These are phyloP conservation scores for Fusarium cicatricum DNA, from an alignment of 2,329 filamentous ascomycete genomes.

Conservation along the genomic window DNA sequence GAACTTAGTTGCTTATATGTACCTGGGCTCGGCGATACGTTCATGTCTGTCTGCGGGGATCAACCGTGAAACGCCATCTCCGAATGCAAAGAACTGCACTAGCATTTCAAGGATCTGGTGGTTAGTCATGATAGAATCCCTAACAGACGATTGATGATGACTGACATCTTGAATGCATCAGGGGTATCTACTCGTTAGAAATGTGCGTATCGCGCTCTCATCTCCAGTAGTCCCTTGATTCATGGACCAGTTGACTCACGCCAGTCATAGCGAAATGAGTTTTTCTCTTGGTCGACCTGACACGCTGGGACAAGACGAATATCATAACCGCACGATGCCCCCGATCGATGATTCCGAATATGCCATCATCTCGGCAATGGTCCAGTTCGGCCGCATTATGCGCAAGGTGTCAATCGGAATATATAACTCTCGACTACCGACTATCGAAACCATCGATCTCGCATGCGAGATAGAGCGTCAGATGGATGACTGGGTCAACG, in stretches of 20 bases:
- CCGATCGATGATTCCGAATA: constrained; percentile 3
- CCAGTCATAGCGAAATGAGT: not conserved
- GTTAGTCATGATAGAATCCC: not conserved
- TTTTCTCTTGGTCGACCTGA: constrained; percentile 6
- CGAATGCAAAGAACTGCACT: not conserved
- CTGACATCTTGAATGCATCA: not conserved
- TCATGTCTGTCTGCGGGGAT: constrained; percentile 1
- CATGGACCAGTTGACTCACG: not conserved
- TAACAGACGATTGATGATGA: not conserved
- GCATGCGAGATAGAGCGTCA: constrained; percentile 4
- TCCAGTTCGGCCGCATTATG: constrained; percentile 3
- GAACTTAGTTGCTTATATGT: constrained; percentile 8
- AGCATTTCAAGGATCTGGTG: constrained; percentile 12
- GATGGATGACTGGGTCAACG: constrained; percentile 1
- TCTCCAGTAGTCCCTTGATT: not conserved
- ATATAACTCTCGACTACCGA: constrained; percentile 4
- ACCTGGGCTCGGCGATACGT: constrained; percentile 10
- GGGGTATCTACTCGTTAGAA: constrained; percentile 10
- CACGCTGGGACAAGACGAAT: constrained; percentile 7
- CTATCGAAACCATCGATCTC: not conserved
- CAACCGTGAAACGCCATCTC: constrained; percentile 3
- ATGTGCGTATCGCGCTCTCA: not conserved
- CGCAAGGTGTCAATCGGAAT: not conserved
- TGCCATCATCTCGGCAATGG: constrained; percentile 9
- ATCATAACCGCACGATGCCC: constrained; percentile 7